Evolutionary conservation across 2,329 filamentous ascomycete genomes (phyloP).

Genomic region (Atkinsonella hypoxylon): DNA sequence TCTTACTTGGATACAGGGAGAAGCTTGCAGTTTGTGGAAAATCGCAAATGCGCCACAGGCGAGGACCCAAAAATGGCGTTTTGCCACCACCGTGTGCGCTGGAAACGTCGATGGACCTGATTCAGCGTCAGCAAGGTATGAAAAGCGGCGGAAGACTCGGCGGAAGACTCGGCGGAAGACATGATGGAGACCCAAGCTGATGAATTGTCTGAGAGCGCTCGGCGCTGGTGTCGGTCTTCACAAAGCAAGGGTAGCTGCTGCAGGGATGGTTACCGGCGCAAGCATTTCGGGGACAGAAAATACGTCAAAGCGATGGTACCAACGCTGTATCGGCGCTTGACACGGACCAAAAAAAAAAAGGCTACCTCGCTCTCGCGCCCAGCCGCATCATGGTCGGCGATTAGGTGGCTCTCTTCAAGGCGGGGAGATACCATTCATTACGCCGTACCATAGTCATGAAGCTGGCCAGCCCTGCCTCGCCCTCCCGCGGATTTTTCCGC

Average conservation of each 20-base stretch:
- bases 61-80: slow-evolving; percentile 4
- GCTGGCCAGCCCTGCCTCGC: no score
- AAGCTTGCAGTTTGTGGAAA: not conserved
- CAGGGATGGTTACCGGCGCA: not conserved
- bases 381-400: slow-evolving; percentile 3
- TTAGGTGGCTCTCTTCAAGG: slow-evolving; percentile 1
- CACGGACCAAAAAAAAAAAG: slow-evolving; percentile 6
- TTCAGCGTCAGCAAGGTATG: not conserved
- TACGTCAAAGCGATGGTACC: slow-evolving; percentile 3
- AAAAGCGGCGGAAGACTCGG: slow-evolving; percentile 3
- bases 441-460: not conserved
- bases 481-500: no score
- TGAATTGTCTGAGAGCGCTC: slow-evolving; percentile 2
- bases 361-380: slow-evolving; percentile 3
- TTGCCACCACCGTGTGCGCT: slow-evolving; percentile 4
- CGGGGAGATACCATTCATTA: slow-evolving; percentile 1
- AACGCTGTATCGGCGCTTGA: slow-evolving; percentile 2
- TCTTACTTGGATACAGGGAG: slow-evolving; percentile 6
- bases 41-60: slow-evolving; percentile 2
- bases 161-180: slow-evolving; percentile 4
- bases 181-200: slow-evolving; percentile 1
- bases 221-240: slow-evolving; percentile 1
- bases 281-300: slow-evolving; percentile 1
- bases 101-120: not conserved
- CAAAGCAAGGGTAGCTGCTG: slow-evolving; percentile 1